These are phyloP conservation scores for Russula dissimulans DNA, from an alignment of 768 basidiomycete species.

Conservation along the genomic window DNA sequence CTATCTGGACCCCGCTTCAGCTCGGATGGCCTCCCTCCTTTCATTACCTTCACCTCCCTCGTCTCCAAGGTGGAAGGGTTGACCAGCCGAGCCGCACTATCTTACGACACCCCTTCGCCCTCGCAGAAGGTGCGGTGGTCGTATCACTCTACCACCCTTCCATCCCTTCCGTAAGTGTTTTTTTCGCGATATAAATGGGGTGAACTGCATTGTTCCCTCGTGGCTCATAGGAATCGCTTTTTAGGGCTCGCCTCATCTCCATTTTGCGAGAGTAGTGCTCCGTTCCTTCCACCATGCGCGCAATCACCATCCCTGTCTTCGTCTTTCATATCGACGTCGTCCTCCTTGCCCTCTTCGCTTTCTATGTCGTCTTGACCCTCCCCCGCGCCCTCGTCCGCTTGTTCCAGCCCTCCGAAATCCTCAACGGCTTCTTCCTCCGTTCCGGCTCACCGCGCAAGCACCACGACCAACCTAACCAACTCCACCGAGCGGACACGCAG, in stretches of 20 bases:
- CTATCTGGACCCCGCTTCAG: not conserved
- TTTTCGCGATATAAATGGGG: not conserved
- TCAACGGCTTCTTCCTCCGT: conserved; percentile 15
- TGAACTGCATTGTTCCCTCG: not conserved
- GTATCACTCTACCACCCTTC: not conserved
- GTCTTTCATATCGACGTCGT: conserved; percentile 15
- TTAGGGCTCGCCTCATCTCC: not conserved
- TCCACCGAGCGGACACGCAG: conserved; percentile 9
- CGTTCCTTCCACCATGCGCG: conserved; percentile 1
- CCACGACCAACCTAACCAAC: not conserved
- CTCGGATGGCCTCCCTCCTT: not conserved
- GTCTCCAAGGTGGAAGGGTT: not conserved
- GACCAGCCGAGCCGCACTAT: not conserved
- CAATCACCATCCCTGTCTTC: not conserved
- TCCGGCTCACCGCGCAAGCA: not conserved
- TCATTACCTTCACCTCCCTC: not conserved
- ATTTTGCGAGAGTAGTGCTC: not conserved
- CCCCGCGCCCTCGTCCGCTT: conserved; percentile 15
- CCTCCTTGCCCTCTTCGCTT: conserved; percentile 9
- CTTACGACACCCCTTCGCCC: not conserved
- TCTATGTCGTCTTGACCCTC: conserved; percentile 14
- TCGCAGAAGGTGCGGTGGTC: not conserved
- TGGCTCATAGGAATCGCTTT: not conserved
- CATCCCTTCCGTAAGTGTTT: not conserved
- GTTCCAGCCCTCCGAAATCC: conserved; percentile 13